Evolutionary conservation across 768 basidiomycete genomes (phyloP), one percentile per base, ranked within the genome.

Genomic region (Leucocoprinus birnbaumii): DNA sequence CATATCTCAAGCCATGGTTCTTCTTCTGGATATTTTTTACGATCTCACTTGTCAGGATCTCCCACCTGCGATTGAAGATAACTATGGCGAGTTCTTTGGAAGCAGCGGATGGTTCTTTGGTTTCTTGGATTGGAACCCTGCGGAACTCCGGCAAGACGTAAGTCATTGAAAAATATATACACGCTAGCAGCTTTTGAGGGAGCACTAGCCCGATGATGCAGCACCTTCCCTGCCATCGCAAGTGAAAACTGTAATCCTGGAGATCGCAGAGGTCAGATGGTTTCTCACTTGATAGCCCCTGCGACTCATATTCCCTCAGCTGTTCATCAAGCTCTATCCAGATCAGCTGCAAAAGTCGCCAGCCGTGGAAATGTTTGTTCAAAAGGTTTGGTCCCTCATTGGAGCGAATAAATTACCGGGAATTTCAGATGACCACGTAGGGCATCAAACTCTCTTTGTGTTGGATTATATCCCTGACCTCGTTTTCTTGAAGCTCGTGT

Each of bases 1-100:
- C 19, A 63, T 94, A 27, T 86, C 90, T 1, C 88, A 91, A 59
- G 80, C 82, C 0, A 86, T 91, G 79, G 80, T 86, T 18, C 76
- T 94, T 6, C 77, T 97, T 14, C 76, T 89, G 16, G 90, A 95
- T 34, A 83, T 98, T 22, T 98, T 88, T 74, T 89, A 94, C 63
- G 97, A 98, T 69, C 83, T 99, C 59, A 94, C 89, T 2, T 91
- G 90, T 61, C 96, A 98, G 60, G 97, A 99, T 71, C 77, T 98
- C 16, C 97, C 95, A 3, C 93, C 94, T 13, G 88, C 86, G 60
- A 86, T 99, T 62, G 97, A 99, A 66, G 97, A 98, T 63, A 75
- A 84, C 24, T 84, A 94, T 56, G 74, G 79, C 18, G 82, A 88
- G 57, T 97, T 96, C 68, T 97, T 98, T 68, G 85, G 78, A 3